A percentile compares a stretch with the other conserved stretches of the same genome.
These are phyloP conservation scores for Colletotrichum somersetense DNA, from an alignment of 2,329 filamentous ascomycete species.

Conservation along the genomic window DNA sequence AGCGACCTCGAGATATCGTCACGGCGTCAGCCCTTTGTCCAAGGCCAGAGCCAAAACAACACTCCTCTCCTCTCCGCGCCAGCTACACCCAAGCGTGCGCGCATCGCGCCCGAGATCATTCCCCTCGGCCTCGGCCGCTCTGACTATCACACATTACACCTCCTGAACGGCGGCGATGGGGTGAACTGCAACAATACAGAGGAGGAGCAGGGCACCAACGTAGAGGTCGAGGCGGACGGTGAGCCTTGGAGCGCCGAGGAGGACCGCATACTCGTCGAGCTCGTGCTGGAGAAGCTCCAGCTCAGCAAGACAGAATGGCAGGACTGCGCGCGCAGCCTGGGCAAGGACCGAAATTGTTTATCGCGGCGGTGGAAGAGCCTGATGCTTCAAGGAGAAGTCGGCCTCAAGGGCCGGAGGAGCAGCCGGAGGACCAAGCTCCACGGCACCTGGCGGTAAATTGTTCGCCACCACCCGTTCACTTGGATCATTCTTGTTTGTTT, in stretches of 20 bases:
- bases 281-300: conserved; percentile 75
- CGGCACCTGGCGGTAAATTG: conserved; percentile 66
- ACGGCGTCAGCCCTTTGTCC: conserved; percentile 25
- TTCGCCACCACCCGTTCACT: neutral
- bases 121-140: conserved; percentile 70
- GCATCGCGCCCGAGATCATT: conserved; percentile 71
- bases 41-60: conserved; percentile 39
- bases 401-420: conserved; percentile 63
- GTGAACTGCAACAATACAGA: conserved; percentile 44
- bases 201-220: conserved; percentile 50
- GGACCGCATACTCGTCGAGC: conserved; percentile 74
- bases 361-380: conserved; percentile 74
- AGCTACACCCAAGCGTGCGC: conserved; percentile 70
- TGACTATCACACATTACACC: conserved; percentile 68
- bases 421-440: conserved; percentile 63
- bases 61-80: conserved; percentile 50
- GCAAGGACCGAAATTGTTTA: conserved; percentile 69
- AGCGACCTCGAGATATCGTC: conserved; percentile 54
- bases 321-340: conserved; percentile 73
- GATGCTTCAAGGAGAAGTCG: conserved; percentile 69
- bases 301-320: conserved; percentile 75
- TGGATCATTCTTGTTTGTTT: neutral
- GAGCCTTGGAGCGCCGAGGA: conserved; percentile 72
- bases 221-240: conserved; percentile 60
- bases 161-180: conserved; percentile 47